These are phyloP conservation scores for Alnus rubra DNA, from an alignment of 306 rosid species.

Conservation along the genomic window DNA sequence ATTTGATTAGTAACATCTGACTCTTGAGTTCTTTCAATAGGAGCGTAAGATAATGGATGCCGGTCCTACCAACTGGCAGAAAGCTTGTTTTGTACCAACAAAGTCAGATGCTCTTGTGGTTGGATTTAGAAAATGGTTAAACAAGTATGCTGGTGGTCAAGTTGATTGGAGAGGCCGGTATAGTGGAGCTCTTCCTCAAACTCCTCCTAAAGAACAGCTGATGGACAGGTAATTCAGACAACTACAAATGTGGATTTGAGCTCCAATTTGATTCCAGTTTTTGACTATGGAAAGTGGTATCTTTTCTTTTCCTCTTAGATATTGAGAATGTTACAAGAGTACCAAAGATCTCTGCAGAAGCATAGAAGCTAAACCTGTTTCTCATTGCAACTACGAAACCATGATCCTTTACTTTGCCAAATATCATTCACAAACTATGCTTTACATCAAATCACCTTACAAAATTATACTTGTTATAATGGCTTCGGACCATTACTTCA, in stretches of 20 bases:
- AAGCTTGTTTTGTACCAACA: slow-evolving; percentile 84
- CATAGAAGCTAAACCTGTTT: slow-evolving; percentile 1
- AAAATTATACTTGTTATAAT: neutral
- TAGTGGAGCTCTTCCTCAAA: slow-evolving; percentile 70
- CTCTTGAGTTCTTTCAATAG: slow-evolving; percentile 36
- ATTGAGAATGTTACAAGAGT: neutral
- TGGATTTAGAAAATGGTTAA: slow-evolving; percentile 86
- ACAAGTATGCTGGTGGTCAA: slow-evolving; percentile 70
- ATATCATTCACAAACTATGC: too few species aligned
- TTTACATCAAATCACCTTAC: neutral
- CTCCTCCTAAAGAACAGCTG: slow-evolving; percentile 81
- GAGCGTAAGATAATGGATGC: slow-evolving; percentile 63
- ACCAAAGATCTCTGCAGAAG: neutral
- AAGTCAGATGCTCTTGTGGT: slow-evolving; percentile 81
- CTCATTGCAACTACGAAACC: neutral
- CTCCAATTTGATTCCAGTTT: slow-evolving; percentile 12
- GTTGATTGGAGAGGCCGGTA: slow-evolving; percentile 88
- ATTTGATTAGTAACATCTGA: slow-evolving; percentile 7
- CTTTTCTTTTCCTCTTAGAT: neutral
- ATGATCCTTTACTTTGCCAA: neutral
- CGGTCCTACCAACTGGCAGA: slow-evolving; percentile 70
- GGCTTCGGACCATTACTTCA: too few species aligned
- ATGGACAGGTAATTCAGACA: slow-evolving; percentile 68
- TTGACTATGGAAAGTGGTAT: neutral
- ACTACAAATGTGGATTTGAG: slow-evolving; percentile 11